Base-by-base conservation (phyloP, 1,284 basidiomycete species). In the Fomitopsis pinicola region DNA sequence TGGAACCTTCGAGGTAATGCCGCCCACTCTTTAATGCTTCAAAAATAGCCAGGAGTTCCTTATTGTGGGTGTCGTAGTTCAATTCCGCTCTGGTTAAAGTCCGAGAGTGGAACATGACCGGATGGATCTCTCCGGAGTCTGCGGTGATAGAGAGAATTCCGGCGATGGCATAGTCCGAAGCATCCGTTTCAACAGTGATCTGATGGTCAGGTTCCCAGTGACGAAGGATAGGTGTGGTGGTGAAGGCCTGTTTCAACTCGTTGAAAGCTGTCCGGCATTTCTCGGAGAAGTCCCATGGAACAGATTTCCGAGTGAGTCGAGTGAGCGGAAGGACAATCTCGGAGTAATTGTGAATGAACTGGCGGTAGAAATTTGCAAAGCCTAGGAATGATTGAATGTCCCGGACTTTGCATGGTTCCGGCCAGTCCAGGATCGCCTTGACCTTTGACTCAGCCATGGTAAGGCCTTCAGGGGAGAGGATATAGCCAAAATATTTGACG, bases 361-460 rank as follows among this genome's bases (percentile, higher is more conserved):
- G 54, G 0, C 74, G 42, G 55, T 81, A 82, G 64, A 76, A 81
- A 62, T 76, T 77, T 4, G 69, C 22, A 28, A 77, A 72, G 30
- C 75, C 75, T 14, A 77, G 65, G 68, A 76, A 77, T 4, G 60
- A 61, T 57, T 73, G 72, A n/a, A 75, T 45, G 14, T 75, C 64
- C 22, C 66, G 65, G n/a, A 75, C 61, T 2, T 57, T 66, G 0
- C 45, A 62, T 1, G 80, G 81, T 1, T 30, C 30, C 0, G 75
- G 76, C 81, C 81, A 83, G 6, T 69, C 58, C 1, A 54, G 19
- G 46, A 82, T 72, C 1, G 71, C 68, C 1, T 71, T 33, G 0
- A 83, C 60, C 66, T 84, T 84, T 1, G 58, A 63, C 0, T 69
- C 66, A 55, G 79, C 73, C 79, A 83, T 81, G 0, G 42, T 22